Conservation (phyloP, 2,329 filamentous ascomycete species). For the Phialocephala subalpina region DNA sequence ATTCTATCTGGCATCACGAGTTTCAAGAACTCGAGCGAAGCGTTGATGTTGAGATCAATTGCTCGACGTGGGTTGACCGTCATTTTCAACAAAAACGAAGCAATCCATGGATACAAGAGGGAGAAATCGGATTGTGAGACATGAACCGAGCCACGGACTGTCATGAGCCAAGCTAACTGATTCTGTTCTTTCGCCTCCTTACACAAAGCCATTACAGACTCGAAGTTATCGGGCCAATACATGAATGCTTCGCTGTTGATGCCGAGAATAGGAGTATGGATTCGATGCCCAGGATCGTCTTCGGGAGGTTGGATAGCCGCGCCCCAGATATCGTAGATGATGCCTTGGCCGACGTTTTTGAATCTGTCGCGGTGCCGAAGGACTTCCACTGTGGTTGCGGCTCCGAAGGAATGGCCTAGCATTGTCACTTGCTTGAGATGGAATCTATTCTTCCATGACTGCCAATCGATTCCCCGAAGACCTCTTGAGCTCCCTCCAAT, state of each 20-base stretch:
- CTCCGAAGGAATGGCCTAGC: conserved; percentile 73
- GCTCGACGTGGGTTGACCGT: conserved; percentile 69
- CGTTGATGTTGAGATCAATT: conserved; percentile 68
- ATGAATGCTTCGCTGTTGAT: conserved; percentile 76
- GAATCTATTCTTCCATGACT: conserved; percentile 62
- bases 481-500: conserved; percentile 66
- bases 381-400: conserved; percentile 68
- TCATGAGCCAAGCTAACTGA: conserved; percentile 57
- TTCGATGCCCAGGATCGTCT: conserved; percentile 53
- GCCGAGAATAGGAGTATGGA: conserved; percentile 63
- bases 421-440: conserved; percentile 64
- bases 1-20: conserved; percentile 57
- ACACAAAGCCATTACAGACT: conserved; percentile 63
- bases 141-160: conserved; percentile 67
- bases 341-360: conserved; percentile 65
- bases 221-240: conserved; percentile 72
- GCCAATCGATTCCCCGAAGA: conserved; percentile 63
- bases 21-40: conserved; percentile 68
- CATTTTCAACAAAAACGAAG: conserved; percentile 66
- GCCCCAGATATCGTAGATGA: conserved; percentile 73
- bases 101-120: conserved; percentile 66
- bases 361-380: conserved; percentile 62
- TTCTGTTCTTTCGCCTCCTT: conserved; percentile 59
- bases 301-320: conserved; percentile 53
- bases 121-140: conserved; percentile 73